Conservation (phyloP, 495 filamentous ascomycete genomes). For the Trichoderma erinaceum region DNA sequence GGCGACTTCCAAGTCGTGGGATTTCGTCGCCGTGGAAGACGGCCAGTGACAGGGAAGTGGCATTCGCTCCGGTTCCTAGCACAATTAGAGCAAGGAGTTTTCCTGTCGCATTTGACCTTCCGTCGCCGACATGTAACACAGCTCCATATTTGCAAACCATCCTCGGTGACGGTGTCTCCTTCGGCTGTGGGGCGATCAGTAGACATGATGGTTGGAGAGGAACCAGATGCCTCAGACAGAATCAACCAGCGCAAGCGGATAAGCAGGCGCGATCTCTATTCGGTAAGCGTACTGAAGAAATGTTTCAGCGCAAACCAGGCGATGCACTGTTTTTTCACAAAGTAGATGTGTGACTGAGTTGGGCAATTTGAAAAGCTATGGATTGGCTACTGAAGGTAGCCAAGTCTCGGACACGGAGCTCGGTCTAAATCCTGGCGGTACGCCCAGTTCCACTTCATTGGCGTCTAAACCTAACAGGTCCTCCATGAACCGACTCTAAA, state of each 20-base stretch:
- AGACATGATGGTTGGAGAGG: neutral
- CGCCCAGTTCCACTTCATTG: neutral
- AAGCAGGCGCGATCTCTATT: no score
- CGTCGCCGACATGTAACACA: neutral
- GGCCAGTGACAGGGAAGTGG: neutral
- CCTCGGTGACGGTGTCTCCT: neutral
- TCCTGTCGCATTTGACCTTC: neutral
- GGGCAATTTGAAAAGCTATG: neutral
- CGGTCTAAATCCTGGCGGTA: neutral
- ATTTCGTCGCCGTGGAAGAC: neutral
- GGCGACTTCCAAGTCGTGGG: neutral
- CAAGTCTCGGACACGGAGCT: neutral
- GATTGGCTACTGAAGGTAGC: neutral
- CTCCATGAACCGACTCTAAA: no score
- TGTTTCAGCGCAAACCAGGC: neutral
- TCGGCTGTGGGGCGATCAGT: neutral
- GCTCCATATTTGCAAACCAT: neutral
- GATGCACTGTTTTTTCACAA: neutral
- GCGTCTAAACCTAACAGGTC: neutral
- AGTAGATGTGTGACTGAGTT: neutral
- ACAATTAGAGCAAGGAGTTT: neutral
- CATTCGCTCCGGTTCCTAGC: neutral
- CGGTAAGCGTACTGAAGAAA: neutral
- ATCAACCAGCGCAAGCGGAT: no score
- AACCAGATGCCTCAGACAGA: no score